A percentile compares a stretch with the other conserved stretches of the same genome.
phyloP scores from a whole-genome alignment of 2,329 filamentous ascomycete species.

The Aspergillus viridinutans region DNA sequence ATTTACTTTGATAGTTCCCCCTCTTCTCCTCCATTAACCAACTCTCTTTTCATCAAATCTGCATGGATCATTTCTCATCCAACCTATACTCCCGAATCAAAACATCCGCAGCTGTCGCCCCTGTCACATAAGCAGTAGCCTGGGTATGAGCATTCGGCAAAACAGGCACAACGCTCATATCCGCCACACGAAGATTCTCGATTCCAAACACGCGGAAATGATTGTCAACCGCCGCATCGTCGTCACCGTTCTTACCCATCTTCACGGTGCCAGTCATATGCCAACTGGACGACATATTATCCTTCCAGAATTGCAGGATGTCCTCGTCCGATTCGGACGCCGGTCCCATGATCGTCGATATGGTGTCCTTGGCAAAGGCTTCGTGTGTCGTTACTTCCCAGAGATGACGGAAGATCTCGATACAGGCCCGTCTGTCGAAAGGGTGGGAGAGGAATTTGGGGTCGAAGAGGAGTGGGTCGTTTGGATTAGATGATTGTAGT shows the following conservation, averaged over 20 bases:
- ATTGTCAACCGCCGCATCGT: slow-evolving; percentile 47
- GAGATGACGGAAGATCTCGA: slow-evolving; percentile 47
- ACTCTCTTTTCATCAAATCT: too few species aligned
- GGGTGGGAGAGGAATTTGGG: slow-evolving; percentile 48
- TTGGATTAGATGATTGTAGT: slow-evolving; percentile 51
- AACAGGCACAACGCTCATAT: slow-evolving; percentile 44
- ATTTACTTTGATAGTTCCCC: too few species aligned
- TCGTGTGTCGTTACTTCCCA: slow-evolving; percentile 43
- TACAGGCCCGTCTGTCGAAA: slow-evolving; percentile 51
- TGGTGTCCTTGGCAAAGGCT: slow-evolving; percentile 43
- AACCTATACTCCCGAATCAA: slow-evolving; percentile 42
- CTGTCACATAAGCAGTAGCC: slow-evolving; percentile 52
- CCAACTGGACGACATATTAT: slow-evolving; percentile 47
- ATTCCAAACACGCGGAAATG: slow-evolving; percentile 38
- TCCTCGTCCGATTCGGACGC: slow-evolving; percentile 51
- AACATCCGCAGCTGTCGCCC: slow-evolving; percentile 50
- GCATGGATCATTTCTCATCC: too few species aligned
- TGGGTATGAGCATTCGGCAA: slow-evolving; percentile 50
- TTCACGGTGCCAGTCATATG: slow-evolving; percentile 55
- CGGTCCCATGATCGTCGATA: slow-evolving; percentile 42
- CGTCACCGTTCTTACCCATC: slow-evolving; percentile 50
- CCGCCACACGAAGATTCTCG: slow-evolving; percentile 37
- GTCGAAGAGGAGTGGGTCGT: slow-evolving; percentile 50
- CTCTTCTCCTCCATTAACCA: too few species aligned
- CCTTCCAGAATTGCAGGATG: slow-evolving; percentile 46